phyloP scores from a whole-genome alignment of 2,329 filamentous ascomycete genomes.

The Clonostachys rosea region DNA sequence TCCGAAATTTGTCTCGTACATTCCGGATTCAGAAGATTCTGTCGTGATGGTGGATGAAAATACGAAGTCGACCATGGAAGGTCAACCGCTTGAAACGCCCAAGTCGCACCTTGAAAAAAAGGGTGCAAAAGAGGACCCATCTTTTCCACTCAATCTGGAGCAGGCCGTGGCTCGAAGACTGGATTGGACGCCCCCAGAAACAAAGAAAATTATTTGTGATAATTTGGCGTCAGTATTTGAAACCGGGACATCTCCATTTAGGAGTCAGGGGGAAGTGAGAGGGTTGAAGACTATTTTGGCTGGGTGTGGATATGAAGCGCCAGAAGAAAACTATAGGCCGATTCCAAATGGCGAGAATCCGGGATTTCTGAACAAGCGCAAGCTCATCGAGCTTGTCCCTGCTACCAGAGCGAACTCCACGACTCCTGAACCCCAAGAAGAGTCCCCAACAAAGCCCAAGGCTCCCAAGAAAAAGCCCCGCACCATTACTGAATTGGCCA shows the following conservation, averaged over 20 bases:
- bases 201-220: constrained; percentile 21
- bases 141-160: constrained; percentile 27
- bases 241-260: too few species aligned
- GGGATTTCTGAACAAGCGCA: constrained; percentile 45
- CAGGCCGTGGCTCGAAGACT: constrained; percentile 49
- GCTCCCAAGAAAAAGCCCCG: constrained; percentile 63
- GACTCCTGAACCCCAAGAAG: constrained; percentile 12
- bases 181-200: constrained; percentile 65
- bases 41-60: too few species aligned
- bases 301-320: constrained; percentile 27
- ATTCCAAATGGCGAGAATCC: constrained; percentile 16
- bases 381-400: constrained; percentile 46
- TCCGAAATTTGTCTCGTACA: too few species aligned
- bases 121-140: constrained; percentile 10
- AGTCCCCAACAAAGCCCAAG: constrained; percentile 40
- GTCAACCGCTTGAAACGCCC: constrained; percentile 10
- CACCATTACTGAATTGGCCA: constrained; percentile 76
- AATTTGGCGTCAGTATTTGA: constrained; percentile 8
- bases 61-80: not conserved
- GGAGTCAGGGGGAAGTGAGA: too few species aligned
- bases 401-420: constrained; percentile 13
- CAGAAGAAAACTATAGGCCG: constrained; percentile 4
- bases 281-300: constrained; percentile 24
- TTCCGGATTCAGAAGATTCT: too few species aligned
- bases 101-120: constrained; percentile 15